phyloP scores from a whole-genome alignment of 176 grass and related monocot species.

The Carex parvula region DNA sequence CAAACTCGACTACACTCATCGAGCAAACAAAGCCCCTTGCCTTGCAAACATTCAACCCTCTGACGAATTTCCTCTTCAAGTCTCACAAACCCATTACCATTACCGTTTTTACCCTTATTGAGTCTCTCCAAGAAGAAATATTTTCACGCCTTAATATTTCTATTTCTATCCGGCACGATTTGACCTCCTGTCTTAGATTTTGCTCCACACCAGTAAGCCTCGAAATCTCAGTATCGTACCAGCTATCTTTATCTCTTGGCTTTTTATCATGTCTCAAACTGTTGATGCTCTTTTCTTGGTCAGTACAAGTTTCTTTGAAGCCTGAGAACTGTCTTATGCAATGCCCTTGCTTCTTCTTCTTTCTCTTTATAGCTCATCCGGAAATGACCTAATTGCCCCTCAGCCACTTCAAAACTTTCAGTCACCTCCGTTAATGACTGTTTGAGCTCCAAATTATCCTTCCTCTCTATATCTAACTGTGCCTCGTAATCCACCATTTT shows the following conservation, averaged over 20 bases:
- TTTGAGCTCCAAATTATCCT: constrained; percentile 40
- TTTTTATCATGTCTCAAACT: constrained; percentile 56
- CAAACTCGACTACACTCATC: constrained; percentile 50
- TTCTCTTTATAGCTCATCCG: constrained; percentile 61
- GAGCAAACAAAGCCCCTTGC: constrained; percentile 62
- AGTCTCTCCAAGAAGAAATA: constrained; percentile 57
- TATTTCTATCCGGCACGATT: constrained; percentile 51
- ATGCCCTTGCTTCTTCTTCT: constrained; percentile 53
- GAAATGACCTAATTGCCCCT: constrained; percentile 51
- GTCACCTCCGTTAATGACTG: constrained; percentile 43
- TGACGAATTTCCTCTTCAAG: constrained; percentile 54
- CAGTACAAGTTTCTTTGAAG: constrained; percentile 59
- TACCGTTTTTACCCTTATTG: constrained; percentile 46
- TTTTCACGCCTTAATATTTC: constrained; percentile 77
- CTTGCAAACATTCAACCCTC: constrained; percentile 63
- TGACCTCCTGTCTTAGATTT: constrained; percentile 66
- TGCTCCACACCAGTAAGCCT: constrained; percentile 76
- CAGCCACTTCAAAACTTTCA: constrained; percentile 40
- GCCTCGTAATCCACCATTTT: constrained; percentile 41
- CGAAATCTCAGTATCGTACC: constrained; percentile 55
- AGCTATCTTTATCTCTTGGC: constrained; percentile 31
- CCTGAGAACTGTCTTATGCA: constrained; percentile 62
- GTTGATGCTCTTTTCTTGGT: constrained; percentile 78
- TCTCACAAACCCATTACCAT: constrained; percentile 33
- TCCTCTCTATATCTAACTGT: constrained; percentile 38